Evolutionary conservation across 306 rosid species (phyloP), one percentile per base, ranked within the genome.

Genomic region (Glycyrrhiza uralensis): DNA sequence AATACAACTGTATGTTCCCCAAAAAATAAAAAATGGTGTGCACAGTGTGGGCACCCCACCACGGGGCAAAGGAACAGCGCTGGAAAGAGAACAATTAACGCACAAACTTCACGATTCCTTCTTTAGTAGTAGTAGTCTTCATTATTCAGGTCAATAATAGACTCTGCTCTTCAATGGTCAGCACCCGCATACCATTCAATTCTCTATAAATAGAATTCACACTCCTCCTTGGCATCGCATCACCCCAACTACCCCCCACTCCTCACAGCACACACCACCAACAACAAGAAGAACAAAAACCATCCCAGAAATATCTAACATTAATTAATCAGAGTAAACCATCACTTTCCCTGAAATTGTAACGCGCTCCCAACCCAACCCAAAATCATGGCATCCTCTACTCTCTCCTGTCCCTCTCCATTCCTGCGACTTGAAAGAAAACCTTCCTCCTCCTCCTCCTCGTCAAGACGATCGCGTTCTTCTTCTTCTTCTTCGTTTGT

Each of bases 361-460:
- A n/a, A n/a, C n/a, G n/a, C n/a, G n/a, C n/a, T n/a, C 4, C 17
- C 47, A 42, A 42, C 47, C 18, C 12, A 39, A 55, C 10, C 60
- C 1, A 39, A 58, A 68, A 88, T n/a, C n/a, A n/a, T 88, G 95
- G 80, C 88, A 23, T 72, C 89, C 3, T 66, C 90, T 60, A 65
- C 49, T 12, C n/a, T 72, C 0, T 57, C 76, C 19, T 76, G 82
- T 9, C 76, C 81, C 14, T 81, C 85, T n/a, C 65, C 86, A 6
- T 75, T 84, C 55, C 69, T 86, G 22, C 84, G 58, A n/a, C 76
- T 80, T 1, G 82, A 81, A 0, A 52, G 11, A 51, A 74, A 23
- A 70, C 72, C 3, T 8, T 5, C 15, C 20, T 12, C 68, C 38
- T 35, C 20, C 0, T 55, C 15, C 10, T 58, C 62, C 10, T 54